Evolutionary conservation across 352 stramenopile species (phyloP).

Genomic region (Pythium guiyangense): DNA sequence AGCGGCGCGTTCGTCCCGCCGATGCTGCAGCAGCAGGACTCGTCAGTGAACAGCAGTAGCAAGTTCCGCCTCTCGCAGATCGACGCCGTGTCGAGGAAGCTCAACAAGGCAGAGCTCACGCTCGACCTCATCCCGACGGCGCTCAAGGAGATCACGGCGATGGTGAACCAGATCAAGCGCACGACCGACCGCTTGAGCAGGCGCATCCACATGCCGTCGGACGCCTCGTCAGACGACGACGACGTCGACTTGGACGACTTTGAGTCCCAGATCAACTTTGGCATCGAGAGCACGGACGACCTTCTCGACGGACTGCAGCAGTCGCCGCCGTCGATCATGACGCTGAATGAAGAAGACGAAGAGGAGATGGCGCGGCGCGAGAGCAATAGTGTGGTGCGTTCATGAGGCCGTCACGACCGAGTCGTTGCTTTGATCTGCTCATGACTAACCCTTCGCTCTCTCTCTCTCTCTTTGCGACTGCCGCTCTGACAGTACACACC

Average conservation of each 20-base stretch:
- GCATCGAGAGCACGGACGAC: constrained; percentile 14
- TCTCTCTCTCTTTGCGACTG: not conserved
- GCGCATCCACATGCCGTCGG: constrained; percentile 25
- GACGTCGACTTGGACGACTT: constrained; percentile 46
- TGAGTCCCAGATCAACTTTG: constrained; percentile 25
- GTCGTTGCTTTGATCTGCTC: not conserved
- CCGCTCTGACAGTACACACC: constrained; percentile 9
- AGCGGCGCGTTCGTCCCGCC: not conserved
- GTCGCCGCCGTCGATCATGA: constrained; percentile 16
- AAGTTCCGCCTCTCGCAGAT: constrained; percentile 23
- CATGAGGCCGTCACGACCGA: too few species aligned
- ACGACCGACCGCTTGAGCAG: constrained; percentile 55
- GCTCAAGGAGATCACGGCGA: constrained; percentile 58
- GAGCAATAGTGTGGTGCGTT: constrained; percentile 32
- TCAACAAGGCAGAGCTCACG: constrained; percentile 48
- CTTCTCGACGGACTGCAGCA: constrained; percentile 1
- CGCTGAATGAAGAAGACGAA: constrained; percentile 54
- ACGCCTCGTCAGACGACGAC: constrained; percentile 39
- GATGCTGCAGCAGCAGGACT: constrained; percentile 5
- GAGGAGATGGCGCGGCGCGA: constrained; percentile 58
- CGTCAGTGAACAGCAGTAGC: constrained; percentile 1
- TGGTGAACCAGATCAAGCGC: constrained; percentile 70
- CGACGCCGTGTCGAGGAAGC: constrained; percentile 44
- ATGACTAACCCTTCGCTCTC: not conserved
- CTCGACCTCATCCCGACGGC: constrained; percentile 47